phyloP scores from a whole-genome alignment of 108 stramenopile species.

The Pseudonitzschia multiseries region DNA sequence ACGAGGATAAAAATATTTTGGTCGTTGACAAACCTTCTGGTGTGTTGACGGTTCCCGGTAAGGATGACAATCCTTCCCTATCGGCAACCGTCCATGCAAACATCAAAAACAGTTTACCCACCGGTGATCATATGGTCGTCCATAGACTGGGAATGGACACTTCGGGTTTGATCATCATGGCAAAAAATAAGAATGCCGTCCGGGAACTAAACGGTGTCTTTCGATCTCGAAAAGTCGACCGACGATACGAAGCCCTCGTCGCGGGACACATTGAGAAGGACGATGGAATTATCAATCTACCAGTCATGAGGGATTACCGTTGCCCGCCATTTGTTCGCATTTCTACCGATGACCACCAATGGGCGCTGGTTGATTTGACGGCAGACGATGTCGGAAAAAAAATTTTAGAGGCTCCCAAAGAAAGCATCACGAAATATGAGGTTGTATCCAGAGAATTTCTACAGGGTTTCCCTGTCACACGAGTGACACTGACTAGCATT shows the following conservation, averaged over 20 bases:
- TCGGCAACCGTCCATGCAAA: slow-evolving; percentile 66
- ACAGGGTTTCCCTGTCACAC: slow-evolving; percentile 68
- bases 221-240: slow-evolving; percentile 67
- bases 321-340: slow-evolving; percentile 82
- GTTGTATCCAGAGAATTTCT: slow-evolving; percentile 65
- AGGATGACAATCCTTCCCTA: slow-evolving; percentile 57
- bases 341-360: slow-evolving; percentile 74
- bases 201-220: slow-evolving; percentile 68
- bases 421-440: slow-evolving; percentile 70
- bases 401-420: slow-evolving; percentile 71
- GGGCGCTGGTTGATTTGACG: slow-evolving; percentile 60
- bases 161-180: slow-evolving; percentile 80
- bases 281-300: slow-evolving; percentile 66
- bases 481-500: slow-evolving; percentile 73
- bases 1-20: slow-evolving; percentile 81
- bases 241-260: slow-evolving; percentile 79
- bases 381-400: slow-evolving; percentile 65
- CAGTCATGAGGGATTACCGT: slow-evolving; percentile 80
- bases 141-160: slow-evolving; percentile 87
- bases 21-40: slow-evolving; percentile 83
- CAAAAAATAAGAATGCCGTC: slow-evolving; percentile 62
- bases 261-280: slow-evolving; percentile 71
- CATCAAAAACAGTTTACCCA: slow-evolving; percentile 48
- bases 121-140: slow-evolving; percentile 83
- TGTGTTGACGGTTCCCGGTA: slow-evolving; percentile 72